Base-by-base conservation (phyloP, 2,329 filamentous ascomycete genomes). In the Zymoseptoria pseudotritici region DNA sequence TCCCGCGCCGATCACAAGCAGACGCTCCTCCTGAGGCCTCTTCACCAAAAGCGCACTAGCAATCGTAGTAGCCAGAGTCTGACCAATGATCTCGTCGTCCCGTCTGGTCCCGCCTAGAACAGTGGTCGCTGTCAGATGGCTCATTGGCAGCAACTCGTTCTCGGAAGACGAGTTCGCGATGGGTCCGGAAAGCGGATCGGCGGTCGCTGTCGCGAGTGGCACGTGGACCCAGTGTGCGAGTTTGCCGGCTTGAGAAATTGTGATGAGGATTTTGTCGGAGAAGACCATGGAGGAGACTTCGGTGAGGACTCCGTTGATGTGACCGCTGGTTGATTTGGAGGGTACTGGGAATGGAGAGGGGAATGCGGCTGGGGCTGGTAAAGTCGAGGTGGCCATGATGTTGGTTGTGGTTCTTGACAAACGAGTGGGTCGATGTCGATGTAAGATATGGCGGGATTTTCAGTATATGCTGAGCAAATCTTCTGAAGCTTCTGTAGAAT, bases 201-300 rank as follows among this genome's bases (percentile, higher is more conserved):
- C 81, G n/a, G 85, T 79, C 2, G 86, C 82, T 26, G 83, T 81
- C n/a, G 84, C 82, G 21, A 95, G 82, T 0, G 90, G 88, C 0
- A 95, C 89, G 78, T 94, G 89, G 20, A 97, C 91, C 94, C 94
- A 99, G 80, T 97, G 94, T 20, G 90, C 89, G 53, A 97, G 77
- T 61, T 87, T 84, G 6, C 92, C 93, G 62, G 87, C 84, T 76
- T 97, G 94, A 0, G 89, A 90, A 61, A 97, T 82, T 0, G 91
- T 97, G 63, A 99, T 79, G 68, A 99, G 77, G 68, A 99, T 91
- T 75, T 91, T 96, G 81, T 97, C 94, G 8, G 86, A 82, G 75
- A 97, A 97, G 68, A 81, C 84, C 57, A 91, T 79, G 10, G 82
- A 82, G 49, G 85, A 86, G 36, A 90, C 86, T 65, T 91, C 85